phyloP scores from a whole-genome alignment of 495 filamentous ascomycete species.

The Achaetomiella virescens region DNA sequence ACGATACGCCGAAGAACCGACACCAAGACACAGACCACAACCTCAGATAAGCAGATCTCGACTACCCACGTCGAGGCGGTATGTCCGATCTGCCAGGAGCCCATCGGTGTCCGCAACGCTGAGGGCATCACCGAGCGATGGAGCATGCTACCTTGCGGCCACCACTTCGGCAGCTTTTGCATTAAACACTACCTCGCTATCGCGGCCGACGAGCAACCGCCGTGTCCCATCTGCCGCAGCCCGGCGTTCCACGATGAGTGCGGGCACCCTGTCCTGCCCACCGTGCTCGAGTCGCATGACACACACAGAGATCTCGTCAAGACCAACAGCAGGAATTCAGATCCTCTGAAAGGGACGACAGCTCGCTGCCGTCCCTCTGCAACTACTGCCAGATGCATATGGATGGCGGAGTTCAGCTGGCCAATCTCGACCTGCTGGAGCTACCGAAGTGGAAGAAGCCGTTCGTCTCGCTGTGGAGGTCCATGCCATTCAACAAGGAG shows the following conservation, averaged over 20 bases:
- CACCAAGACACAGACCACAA: not conserved
- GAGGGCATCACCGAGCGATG: conserved; percentile 38
- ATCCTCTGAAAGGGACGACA: not conserved
- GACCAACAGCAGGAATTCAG: not conserved
- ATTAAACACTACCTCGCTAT: conserved; percentile 41
- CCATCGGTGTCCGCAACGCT: conserved; percentile 28
- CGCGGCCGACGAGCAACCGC: conserved; percentile 29
- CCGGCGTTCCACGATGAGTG: conserved; percentile 31
- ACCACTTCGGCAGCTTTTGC: conserved; percentile 41
- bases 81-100: conserved; percentile 43
- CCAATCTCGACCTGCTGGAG: not conserved
- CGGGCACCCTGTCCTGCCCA: conserved; percentile 35
- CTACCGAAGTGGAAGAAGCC: not conserved
- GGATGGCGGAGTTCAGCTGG: not conserved
- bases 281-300: conserved; percentile 1
- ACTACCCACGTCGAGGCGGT: conserved; percentile 15
- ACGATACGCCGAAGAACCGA: not conserved
- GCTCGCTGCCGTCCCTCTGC: not conserved
- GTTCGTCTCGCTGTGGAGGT: not conserved
- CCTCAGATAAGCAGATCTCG: conserved; percentile 5
- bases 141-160: conserved; percentile 40
- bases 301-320: not conserved
- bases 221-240: conserved; percentile 38
- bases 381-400: conserved; percentile 8
- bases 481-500: not conserved